Conservation (phyloP, 192 early-diverging fungal genomes). For the Mortierella alpina region DNA sequence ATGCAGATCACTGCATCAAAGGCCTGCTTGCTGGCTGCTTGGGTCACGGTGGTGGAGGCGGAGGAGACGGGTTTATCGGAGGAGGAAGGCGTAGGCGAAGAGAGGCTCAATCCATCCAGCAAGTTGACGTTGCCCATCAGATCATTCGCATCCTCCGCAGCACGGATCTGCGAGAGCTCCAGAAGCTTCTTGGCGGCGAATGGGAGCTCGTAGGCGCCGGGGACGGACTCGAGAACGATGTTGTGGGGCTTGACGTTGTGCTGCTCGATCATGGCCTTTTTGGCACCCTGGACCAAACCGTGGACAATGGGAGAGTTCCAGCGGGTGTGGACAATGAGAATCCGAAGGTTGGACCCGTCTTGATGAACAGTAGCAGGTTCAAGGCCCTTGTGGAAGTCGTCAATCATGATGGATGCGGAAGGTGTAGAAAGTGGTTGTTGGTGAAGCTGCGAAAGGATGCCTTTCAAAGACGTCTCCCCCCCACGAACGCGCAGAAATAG, state of each 20-base stretch:
- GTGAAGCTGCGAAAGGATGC: neutral
- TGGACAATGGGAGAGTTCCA: slow-evolving; percentile 94
- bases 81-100: slow-evolving; percentile 22
- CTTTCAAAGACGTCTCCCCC: neutral
- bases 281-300: slow-evolving; percentile 79
- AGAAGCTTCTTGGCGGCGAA: slow-evolving; percentile 86
- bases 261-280: slow-evolving; percentile 69
- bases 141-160: slow-evolving; percentile 65
- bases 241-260: slow-evolving; percentile 78
- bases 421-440: neutral
- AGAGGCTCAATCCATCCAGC: slow-evolving; percentile 54
- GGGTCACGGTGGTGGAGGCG: neutral
- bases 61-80: slow-evolving; percentile 10
- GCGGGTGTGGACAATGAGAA: slow-evolving; percentile 91
- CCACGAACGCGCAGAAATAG: neutral
- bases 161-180: slow-evolving; percentile 69
- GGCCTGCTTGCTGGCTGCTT: slow-evolving; percentile 54
- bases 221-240: slow-evolving; percentile 83
- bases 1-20: slow-evolving; percentile 95
- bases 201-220: slow-evolving; percentile 96
- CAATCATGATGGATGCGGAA: slow-evolving; percentile 32
- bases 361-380: slow-evolving; percentile 62
- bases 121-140: slow-evolving; percentile 60
- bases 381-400: slow-evolving; percentile 82
- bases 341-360: slow-evolving; percentile 73